These are phyloP conservation scores for Helotiales sp. DNA, from an alignment of 2,329 filamentous ascomycete genomes.

Conservation along the genomic window DNA sequence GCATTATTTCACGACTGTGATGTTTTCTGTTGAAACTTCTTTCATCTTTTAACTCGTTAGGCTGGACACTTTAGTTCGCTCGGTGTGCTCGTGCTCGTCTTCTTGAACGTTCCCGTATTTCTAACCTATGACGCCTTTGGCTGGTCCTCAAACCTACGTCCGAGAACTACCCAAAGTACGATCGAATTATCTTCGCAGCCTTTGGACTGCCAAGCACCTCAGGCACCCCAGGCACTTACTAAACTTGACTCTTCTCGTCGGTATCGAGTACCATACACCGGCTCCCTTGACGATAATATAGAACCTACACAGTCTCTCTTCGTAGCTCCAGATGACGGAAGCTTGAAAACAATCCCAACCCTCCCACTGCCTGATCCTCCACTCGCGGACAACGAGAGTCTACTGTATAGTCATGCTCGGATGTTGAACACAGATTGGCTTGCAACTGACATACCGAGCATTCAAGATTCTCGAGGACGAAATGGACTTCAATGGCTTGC, in stretches of 20 bases:
- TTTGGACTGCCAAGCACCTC: no score
- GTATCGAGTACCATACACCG: background rate
- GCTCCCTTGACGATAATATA: background rate
- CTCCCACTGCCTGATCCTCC: background rate
- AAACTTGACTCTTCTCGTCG: background rate
- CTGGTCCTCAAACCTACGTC: background rate
- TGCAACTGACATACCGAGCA: slow-evolving; percentile 6
- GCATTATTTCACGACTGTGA: slow-evolving; percentile 21
- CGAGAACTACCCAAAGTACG: no score
- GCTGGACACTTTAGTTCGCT: background rate
- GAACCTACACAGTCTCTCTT: background rate
- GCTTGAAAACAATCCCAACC: background rate
- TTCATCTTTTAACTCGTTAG: slow-evolving; percentile 14
- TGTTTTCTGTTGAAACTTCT: slow-evolving; percentile 24
- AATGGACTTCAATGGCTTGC: slow-evolving; percentile 28
- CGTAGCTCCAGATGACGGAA: background rate
- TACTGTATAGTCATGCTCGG: slow-evolving; percentile 16
- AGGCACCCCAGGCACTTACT: background rate
- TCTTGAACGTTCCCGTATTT: background rate
- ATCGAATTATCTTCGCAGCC: no score
- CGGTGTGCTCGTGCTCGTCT: background rate
- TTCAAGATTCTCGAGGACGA: slow-evolving; percentile 19
- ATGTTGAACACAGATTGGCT: slow-evolving; percentile 17
- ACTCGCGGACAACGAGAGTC: background rate
- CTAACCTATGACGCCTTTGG: background rate